Evolutionary conservation across 805 yeast genomes (phyloP).

Genomic region (Barnettozyma pratensis): DNA sequence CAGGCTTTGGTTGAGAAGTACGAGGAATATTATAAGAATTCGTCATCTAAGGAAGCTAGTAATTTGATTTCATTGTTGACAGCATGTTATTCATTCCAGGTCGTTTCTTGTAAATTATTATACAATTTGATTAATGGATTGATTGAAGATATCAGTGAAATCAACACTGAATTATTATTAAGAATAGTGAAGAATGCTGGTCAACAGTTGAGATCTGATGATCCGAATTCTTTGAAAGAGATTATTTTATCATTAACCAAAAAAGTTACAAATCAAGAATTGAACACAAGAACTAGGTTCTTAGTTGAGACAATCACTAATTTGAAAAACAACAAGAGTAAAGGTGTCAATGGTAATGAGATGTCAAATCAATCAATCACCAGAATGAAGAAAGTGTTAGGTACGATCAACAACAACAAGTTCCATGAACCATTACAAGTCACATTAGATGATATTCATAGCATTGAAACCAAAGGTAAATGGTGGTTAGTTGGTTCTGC

Average conservation of each 20-base stretch:
- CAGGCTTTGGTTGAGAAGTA: conserved; percentile 76
- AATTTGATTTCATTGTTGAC: conserved; percentile 74
- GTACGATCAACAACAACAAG: conserved; percentile 41
- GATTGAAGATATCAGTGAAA: conserved; percentile 54
- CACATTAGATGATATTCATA: conserved; percentile 71
- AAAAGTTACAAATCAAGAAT: conserved; percentile 30
- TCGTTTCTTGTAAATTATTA: conserved; percentile 66
- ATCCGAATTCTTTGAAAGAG: conserved; percentile 78
- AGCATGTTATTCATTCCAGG: conserved; percentile 70
- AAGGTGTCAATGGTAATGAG: conserved; percentile 39
- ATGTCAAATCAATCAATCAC: conserved; percentile 45
- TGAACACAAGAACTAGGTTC: conserved; percentile 67
- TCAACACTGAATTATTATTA: conserved; percentile 71
- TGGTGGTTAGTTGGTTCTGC: conserved; percentile 99
- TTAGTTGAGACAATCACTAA: conserved; percentile 81
- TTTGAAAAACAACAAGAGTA: conserved; percentile 79
- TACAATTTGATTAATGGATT: conserved; percentile 67
- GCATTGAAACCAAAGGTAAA: conserved; percentile 77
- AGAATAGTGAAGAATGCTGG: conserved; percentile 75
- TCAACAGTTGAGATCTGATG: conserved; percentile 81
- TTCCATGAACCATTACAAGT: conserved; percentile 78
- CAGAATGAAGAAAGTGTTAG: conserved; percentile 60
- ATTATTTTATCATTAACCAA: conserved; percentile 57
- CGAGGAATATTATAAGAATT: conserved; percentile 37
- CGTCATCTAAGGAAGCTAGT: conserved; percentile 45